Percentiles rank a stretch among this genome's conserved stretches.
phyloP scores from a whole-genome alignment of 352 stramenopile genomes.

The Globisporangium perplexum region DNA sequence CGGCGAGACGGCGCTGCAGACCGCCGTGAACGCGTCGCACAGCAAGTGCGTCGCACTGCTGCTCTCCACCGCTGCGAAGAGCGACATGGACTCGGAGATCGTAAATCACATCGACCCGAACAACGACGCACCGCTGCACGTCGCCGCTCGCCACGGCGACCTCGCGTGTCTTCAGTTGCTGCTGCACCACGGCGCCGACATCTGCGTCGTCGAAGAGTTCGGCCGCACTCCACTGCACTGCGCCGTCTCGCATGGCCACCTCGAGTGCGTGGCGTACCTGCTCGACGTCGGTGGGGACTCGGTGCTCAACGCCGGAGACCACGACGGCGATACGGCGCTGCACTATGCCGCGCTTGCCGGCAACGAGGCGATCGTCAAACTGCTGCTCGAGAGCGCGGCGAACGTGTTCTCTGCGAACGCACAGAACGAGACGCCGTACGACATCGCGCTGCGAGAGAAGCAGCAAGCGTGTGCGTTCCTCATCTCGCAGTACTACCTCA shows the following conservation, averaged over 20 bases:
- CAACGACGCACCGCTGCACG: slow-evolving; percentile 76
- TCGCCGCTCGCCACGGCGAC: slow-evolving; percentile 64
- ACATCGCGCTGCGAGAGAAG: slow-evolving; percentile 48
- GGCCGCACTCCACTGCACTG: slow-evolving; percentile 77
- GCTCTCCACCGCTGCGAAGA: slow-evolving; percentile 69
- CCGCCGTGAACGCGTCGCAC: slow-evolving; percentile 59
- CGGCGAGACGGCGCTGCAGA: slow-evolving; percentile 74
- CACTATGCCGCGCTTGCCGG: slow-evolving; percentile 69
- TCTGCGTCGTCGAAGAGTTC: slow-evolving; percentile 80
- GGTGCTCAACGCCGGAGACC: slow-evolving; percentile 70
- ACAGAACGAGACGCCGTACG: slow-evolving; percentile 56
- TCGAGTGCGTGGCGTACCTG: slow-evolving; percentile 75
- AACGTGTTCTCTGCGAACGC: slow-evolving; percentile 58
- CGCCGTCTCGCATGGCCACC: slow-evolving; percentile 46
- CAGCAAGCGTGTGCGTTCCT: slow-evolving; percentile 42
- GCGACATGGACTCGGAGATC: slow-evolving; percentile 84
- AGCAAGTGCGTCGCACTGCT: slow-evolving; percentile 54
- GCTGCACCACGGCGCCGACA: slow-evolving; percentile 73
- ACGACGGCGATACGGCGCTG: slow-evolving; percentile 69
- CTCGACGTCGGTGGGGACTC: slow-evolving; percentile 81
- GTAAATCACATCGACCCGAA: slow-evolving; percentile 83
- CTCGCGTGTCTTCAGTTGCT: slow-evolving; percentile 66
- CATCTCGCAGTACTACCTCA: slow-evolving; percentile 52
- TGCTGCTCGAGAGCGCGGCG: slow-evolving; percentile 72
- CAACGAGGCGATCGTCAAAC: slow-evolving; percentile 54